A percentile compares a stretch with the other conserved stretches of the same genome.
Conservation (phyloP, 2,329 filamentous ascomycete genomes). For the Hirsutella minnesotensis region DNA sequence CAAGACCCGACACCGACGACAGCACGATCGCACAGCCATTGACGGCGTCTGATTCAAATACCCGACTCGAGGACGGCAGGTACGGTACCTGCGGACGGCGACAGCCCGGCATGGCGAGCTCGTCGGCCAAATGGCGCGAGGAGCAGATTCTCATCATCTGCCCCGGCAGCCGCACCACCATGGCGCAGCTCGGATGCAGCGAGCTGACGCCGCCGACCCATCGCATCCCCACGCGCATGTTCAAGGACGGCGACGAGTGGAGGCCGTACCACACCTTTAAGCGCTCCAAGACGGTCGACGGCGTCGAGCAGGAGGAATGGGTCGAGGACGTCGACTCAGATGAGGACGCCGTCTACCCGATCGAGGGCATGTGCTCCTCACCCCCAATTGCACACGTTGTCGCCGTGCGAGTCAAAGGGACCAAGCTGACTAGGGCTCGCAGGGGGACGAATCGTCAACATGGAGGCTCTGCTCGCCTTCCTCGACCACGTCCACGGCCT, state of each 20-base stretch:
- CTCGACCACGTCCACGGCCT: slow-evolving; percentile 84
- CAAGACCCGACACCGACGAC: too few species aligned
- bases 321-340: slow-evolving; percentile 82
- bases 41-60: too few species aligned
- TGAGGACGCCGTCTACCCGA: slow-evolving; percentile 83
- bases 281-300: slow-evolving; percentile 40
- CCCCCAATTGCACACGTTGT: too few species aligned
- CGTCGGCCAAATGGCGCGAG: slow-evolving; percentile 49
- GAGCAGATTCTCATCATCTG: slow-evolving; percentile 60
- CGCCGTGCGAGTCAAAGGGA: background rate
- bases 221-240: slow-evolving; percentile 89
- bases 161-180: slow-evolving; percentile 77
- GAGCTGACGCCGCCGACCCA: slow-evolving; percentile 86
- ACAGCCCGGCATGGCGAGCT: slow-evolving; percentile 36
- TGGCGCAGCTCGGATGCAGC: slow-evolving; percentile 80
- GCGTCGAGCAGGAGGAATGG: slow-evolving; percentile 52
- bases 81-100: background rate
- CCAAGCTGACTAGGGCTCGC: slow-evolving; percentile 7
- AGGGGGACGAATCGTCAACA: slow-evolving; percentile 76
- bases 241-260: slow-evolving; percentile 69
- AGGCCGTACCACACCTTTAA: slow-evolving; percentile 66
- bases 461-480: slow-evolving; percentile 87
- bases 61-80: background rate
- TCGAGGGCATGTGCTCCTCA: slow-evolving; percentile 37
- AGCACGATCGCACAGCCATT: too few species aligned